Conservation (phyloP, 2,329 filamentous ascomycete species). For the Aspergillus flavus region DNA sequence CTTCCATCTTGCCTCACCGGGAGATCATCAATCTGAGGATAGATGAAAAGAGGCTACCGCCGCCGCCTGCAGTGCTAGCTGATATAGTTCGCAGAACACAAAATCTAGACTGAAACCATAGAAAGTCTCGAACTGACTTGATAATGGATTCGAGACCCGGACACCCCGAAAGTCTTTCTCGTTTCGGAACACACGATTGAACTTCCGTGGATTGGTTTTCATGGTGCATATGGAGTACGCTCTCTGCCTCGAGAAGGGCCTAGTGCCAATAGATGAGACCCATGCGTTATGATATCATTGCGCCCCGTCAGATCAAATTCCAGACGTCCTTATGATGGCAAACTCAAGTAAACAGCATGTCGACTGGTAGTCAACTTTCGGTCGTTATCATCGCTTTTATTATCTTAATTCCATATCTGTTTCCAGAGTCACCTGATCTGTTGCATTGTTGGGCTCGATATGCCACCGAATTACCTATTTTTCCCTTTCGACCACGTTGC, state of each 20-base stretch:
- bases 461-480: background rate
- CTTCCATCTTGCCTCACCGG: constrained; percentile 6
- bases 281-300: background rate
- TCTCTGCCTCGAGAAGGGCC: background rate
- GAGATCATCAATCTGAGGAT: constrained; percentile 4
- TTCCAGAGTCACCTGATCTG: background rate
- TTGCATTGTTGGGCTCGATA: background rate
- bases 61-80: background rate
- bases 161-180: background rate
- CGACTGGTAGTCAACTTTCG: background rate
- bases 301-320: background rate
- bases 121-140: background rate
- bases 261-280: background rate
- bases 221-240: background rate
- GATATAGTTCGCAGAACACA: background rate
- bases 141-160: background rate
- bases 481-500: background rate
- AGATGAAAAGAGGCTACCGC: background rate
- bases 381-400: background rate
- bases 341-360: background rate
- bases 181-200: background rate
- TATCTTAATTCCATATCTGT: background rate
- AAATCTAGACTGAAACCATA: background rate
- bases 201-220: background rate
- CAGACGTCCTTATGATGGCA: background rate